These are phyloP conservation scores for Tephrocybe rancida DNA, from an alignment of 768 basidiomycete species.

Conservation along the genomic window DNA sequence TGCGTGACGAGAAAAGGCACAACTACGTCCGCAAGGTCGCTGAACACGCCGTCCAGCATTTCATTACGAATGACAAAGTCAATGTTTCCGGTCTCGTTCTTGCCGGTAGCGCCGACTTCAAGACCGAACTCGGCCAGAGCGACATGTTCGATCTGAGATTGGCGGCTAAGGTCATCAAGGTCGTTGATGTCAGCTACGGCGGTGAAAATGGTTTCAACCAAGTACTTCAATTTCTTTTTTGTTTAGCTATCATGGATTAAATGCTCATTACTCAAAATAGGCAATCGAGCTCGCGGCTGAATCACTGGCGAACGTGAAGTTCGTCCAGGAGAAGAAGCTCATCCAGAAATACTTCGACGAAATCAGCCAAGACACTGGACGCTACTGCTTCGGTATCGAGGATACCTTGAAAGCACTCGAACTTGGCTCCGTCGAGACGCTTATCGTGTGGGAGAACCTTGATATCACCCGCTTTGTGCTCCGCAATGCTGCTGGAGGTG, in stretches of 20 bases:
- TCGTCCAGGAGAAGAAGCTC: slow-evolving; percentile 97
- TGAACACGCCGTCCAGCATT: slow-evolving; percentile 96
- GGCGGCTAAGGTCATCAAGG: slow-evolving; percentile 91
- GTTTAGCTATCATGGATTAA: not conserved
- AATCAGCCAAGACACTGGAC: slow-evolving; percentile 95
- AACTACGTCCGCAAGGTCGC: slow-evolving; percentile 99
- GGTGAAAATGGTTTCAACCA: slow-evolving; percentile 99
- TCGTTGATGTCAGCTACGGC: slow-evolving; percentile 98
- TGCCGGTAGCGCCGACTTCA: slow-evolving; percentile 98
- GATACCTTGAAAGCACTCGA: slow-evolving; percentile 97
- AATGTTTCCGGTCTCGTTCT: slow-evolving; percentile 96
- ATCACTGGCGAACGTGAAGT: slow-evolving; percentile 97
- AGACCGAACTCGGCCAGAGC: slow-evolving; percentile 94
- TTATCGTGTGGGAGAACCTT: slow-evolving; percentile 98
- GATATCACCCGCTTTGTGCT: slow-evolving; percentile 88
- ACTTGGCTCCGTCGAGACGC: slow-evolving; percentile 93
- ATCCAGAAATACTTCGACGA: slow-evolving; percentile 99
- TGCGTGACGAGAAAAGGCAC: slow-evolving; percentile 98
- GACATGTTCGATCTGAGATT: slow-evolving; percentile 95
- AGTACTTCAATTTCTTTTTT: slow-evolving; percentile 39
- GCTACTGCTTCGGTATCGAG: slow-evolving; percentile 96
- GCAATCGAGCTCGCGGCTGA: slow-evolving; percentile 98
- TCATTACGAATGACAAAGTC: slow-evolving; percentile 97
- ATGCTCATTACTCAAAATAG: slow-evolving; percentile 37
- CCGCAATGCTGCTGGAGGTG: slow-evolving; percentile 91